Evolutionary conservation across 768 basidiomycete species (phyloP), one percentile per base, ranked within the genome.

Genomic region (Lactarius hatsudake): DNA sequence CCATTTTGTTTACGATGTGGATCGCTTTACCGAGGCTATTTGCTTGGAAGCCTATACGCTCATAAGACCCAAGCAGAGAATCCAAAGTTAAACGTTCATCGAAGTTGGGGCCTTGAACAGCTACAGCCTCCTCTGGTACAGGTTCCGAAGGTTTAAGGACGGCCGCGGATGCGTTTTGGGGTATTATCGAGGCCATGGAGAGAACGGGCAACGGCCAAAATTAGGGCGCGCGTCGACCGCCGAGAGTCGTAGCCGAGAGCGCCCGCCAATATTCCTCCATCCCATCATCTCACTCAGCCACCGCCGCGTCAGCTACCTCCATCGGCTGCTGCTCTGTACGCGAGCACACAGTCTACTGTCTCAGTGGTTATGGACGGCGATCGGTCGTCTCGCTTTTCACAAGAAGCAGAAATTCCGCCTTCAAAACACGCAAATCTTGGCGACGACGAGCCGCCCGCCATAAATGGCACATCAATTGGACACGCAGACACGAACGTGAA

Each of bases 1-100:
- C 96, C 97, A 99, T 99, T 74, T 87, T 87, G 75, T 98, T 89
- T 32, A 98, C 91, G 61, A 97, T 89, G 34, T 90, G 84, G 54
- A 98, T 93, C 1, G 96, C 96, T 71, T 83, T 86, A 2, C 91
- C 91, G 2, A 99, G 79, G 65, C 92, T 94, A 62, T 88, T 96
- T n/a, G 97, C 97, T 76, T 99, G 97, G 75, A 98, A 99, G 23
- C 97, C 97, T 61, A 98, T 97, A 40, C 88, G 85, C 74, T 91
- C 87, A 79, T 97, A 99, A 73, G 85, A 88, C 42, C 79, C 75
- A 45, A 99, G 78, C 69, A 99, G 84, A 42, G 84, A 79, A 54
- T 88, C 81, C 32, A 99, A 79, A 57, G 86, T 86, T 26, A 86
- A 74, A 1, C 81, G 76, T n/a, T 84, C 75, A 69, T 92, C 90